Evolutionary conservation across 176 grass and related monocot species (phyloP).

Genomic region (Avena sativa): DNA sequence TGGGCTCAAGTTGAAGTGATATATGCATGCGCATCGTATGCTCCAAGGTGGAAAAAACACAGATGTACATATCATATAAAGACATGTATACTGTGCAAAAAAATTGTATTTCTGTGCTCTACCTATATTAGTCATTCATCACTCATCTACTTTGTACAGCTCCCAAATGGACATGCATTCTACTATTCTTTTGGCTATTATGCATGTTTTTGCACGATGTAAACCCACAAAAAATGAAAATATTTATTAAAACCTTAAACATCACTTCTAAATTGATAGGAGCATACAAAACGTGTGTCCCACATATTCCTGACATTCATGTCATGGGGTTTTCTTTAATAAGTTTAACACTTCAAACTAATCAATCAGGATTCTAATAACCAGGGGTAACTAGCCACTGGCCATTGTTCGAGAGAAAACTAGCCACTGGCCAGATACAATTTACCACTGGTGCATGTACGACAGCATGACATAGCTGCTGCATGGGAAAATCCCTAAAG

Average conservation of each 20-base stretch:
- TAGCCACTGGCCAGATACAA: neutral
- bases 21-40: neutral
- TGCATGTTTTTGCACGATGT: neutral
- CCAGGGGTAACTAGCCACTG: neutral
- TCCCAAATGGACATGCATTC: neutral
- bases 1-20: neutral
- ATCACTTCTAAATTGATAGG: neutral
- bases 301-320: constrained; percentile 1
- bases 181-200: neutral
- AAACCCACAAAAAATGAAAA: constrained; percentile 1
- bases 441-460: neutral
- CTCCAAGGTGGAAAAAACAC: constrained; percentile 10
- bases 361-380: constrained; percentile 14
- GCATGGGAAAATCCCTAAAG: neutral
- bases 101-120: neutral
- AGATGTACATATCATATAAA: constrained; percentile 28
- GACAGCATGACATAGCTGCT: neutral
- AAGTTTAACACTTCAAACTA: neutral
- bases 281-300: neutral
- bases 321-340: neutral
- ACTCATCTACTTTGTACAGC: neutral
- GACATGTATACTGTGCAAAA: neutral
- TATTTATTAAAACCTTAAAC: neutral
- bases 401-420: neutral
- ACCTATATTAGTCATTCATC: neutral